A percentile compares a stretch with the other conserved stretches of the same genome.
phyloP scores from a whole-genome alignment of 1,284 basidiomycete genomes.

The Hemileia vastatrix region DNA sequence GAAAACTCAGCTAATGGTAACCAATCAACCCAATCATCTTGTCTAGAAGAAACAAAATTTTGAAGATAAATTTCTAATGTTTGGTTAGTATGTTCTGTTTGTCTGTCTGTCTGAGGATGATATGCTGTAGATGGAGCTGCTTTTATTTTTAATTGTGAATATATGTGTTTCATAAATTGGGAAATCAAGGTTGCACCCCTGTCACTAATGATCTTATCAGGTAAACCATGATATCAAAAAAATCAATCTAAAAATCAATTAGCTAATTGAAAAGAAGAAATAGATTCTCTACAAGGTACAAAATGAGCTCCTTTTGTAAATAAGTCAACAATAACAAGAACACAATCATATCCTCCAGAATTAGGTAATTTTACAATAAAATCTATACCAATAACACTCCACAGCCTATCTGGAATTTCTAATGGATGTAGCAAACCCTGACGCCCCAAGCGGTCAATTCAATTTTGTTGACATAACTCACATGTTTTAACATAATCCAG shows the following conservation, averaged over 20 bases:
- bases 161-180: not conserved
- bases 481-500: too few species aligned
- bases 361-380: constrained; percentile 48
- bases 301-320: constrained; percentile 48
- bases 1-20: constrained; percentile 40
- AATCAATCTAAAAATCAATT: too few species aligned
- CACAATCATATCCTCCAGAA: constrained; percentile 43
- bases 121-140: constrained; percentile 3
- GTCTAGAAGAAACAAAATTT: constrained; percentile 24
- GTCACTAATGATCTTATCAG: too few species aligned
- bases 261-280: too few species aligned
- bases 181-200: too few species aligned
- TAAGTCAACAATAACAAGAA: constrained; percentile 47
- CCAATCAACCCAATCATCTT: constrained; percentile 21
- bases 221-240: too few species aligned
- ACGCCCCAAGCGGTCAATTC: too few species aligned
- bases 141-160: not conserved
- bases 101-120: not conserved
- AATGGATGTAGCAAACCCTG: constrained; percentile 46
- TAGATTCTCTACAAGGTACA: too few species aligned
- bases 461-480: too few species aligned
- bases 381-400: constrained; percentile 48
- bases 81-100: not conserved
- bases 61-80: constrained; percentile 29
- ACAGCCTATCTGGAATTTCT: constrained; percentile 43